Conservation (phyloP, 148 eudicot genomes). For the Rhododendron ferrugineum region DNA sequence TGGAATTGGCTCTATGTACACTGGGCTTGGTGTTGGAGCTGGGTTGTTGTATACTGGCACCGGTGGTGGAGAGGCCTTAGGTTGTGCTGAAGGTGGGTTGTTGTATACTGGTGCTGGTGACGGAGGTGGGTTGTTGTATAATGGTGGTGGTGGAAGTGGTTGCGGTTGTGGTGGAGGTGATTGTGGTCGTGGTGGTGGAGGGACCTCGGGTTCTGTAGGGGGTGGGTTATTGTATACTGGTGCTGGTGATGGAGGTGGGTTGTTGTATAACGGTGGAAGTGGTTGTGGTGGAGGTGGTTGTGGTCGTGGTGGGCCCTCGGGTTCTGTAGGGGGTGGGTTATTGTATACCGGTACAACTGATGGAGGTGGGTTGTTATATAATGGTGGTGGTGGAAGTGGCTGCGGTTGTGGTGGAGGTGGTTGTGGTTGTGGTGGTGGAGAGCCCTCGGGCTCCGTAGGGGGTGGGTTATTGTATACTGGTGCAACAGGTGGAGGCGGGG, state of each 20-base stretch:
- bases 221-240: background rate
- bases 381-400: background rate
- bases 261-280: background rate
- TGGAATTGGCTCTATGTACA: background rate
- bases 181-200: background rate
- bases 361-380: background rate
- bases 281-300: background rate
- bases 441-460: background rate
- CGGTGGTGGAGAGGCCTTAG: background rate
- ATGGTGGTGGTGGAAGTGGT: conserved; percentile 3
- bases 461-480: background rate
- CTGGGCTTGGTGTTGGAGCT: background rate
- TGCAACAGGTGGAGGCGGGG: background rate
- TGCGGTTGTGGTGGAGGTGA: no score
- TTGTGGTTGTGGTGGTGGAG: background rate
- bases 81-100: background rate
- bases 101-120: background rate
- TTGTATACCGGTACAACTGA: background rate
- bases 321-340: background rate
- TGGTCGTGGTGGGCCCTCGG: background rate
- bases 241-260: background rate
- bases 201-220: background rate
- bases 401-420: background rate
- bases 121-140: background rate
- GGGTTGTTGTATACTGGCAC: conserved; percentile 1